These are phyloP conservation scores for Ceratocystis harringtonii DNA, from an alignment of 2,329 filamentous ascomycete genomes.

Conservation along the genomic window DNA sequence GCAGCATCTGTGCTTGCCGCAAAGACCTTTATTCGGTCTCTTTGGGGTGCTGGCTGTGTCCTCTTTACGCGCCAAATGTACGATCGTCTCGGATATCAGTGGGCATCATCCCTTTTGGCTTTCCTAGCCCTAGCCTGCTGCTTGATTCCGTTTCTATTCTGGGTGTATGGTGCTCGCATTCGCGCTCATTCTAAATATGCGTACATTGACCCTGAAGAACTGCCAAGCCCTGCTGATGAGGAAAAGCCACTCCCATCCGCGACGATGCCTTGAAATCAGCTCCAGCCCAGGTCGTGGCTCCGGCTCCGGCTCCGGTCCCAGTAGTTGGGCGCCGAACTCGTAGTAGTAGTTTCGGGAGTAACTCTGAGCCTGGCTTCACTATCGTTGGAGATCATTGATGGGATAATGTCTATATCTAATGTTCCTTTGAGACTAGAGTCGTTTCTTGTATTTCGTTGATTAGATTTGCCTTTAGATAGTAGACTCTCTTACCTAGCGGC, in stretches of 20 bases:
- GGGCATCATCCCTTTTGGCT: conserved; percentile 57
- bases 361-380: conserved; percentile 12
- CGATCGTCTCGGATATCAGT: conserved; percentile 53
- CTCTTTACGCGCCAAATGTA: conserved; percentile 79
- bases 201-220: conserved; percentile 44
- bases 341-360: conserved; percentile 5
- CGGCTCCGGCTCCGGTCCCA: neutral
- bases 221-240: conserved; percentile 5
- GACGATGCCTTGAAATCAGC: neutral
- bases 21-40: conserved; percentile 64
- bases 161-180: conserved; percentile 58
- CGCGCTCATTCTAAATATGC: conserved; percentile 56
- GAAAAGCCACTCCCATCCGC: neutral
- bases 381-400: conserved; percentile 10
- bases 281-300: neutral
- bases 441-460: too few species aligned
- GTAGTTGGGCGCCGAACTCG: neutral
- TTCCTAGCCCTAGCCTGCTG: conserved; percentile 67
- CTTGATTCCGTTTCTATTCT: conserved; percentile 71
- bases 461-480: too few species aligned
- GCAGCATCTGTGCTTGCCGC: conserved; percentile 68
- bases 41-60: conserved; percentile 66
- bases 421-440: too few species aligned
- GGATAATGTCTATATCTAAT: neutral
- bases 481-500: too few species aligned